Evolutionary conservation across 192 early-diverging fungal species (phyloP).

Genomic region (Endogone sp.): DNA sequence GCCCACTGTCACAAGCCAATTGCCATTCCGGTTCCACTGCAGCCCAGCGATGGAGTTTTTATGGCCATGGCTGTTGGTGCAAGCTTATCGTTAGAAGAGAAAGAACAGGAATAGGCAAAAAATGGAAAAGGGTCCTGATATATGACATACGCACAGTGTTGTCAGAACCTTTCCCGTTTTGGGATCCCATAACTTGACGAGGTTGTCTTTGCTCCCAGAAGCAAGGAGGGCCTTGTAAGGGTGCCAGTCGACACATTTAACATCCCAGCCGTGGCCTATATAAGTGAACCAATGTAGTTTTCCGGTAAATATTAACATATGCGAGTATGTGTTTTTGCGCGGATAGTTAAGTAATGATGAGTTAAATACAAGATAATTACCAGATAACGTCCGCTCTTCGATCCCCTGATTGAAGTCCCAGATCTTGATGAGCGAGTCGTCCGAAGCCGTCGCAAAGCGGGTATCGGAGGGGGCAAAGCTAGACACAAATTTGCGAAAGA

Average conservation of each 20-base stretch:
- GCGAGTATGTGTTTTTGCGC: too few relatives aligned
- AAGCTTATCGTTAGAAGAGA: background rate
- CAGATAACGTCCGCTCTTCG: constrained; percentile 74
- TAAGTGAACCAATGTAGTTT: constrained; percentile 4
- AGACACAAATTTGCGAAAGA: background rate
- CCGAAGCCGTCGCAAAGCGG: constrained; percentile 93
- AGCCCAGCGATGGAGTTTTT: constrained; percentile 88
- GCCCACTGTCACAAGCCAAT: constrained; percentile 90
- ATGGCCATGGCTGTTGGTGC: constrained; percentile 82
- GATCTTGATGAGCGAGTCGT: constrained; percentile 93
- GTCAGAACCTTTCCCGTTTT: constrained; percentile 81
- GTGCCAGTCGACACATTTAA: constrained; percentile 97
- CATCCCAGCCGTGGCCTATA: constrained; percentile 92
- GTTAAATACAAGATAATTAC: too few relatives aligned
- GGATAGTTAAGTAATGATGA: too few relatives aligned
- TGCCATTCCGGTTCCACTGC: constrained; percentile 96
- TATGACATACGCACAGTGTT: constrained; percentile 59
- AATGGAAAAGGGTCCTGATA: constrained; percentile 1
- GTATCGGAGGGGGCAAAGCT: constrained; percentile 90
- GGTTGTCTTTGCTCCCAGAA: constrained; percentile 93
- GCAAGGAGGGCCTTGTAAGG: constrained; percentile 89
- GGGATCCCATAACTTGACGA: constrained; percentile 98
- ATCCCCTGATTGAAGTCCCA: constrained; percentile 88
- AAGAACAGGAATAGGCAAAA: background rate
- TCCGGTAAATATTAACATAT: background rate